Base-by-base conservation (phyloP, 169 alveolate genomes). In the Plasmodium falciparum region DNA sequence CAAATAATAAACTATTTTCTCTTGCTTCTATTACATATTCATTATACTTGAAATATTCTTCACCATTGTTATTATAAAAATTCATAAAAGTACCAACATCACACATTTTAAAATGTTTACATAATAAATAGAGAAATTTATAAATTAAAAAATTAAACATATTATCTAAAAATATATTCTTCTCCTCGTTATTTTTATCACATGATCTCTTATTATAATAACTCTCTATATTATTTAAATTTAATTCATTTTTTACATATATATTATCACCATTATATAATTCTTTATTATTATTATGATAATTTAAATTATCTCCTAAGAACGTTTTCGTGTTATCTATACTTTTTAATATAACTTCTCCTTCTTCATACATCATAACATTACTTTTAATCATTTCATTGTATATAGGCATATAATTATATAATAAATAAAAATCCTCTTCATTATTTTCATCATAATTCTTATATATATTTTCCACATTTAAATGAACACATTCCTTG, bases 341-440 rank as follows among this genome's bases (percentile, higher is more conserved):
- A 39, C 12, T 66, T 15, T n/a, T 39, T 17, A 49, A 59, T 17
- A 66, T 20, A 22, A 61, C 88, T 9, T 59, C 13, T 29, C 54
- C n/a, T n/a, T 15, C 45, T 20, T 45, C 72, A n/a, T 54, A 49
- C 50, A 13, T 54, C 59, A 65, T 22, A 63, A 6, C 4, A 15
- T 49, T 47, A 12, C 17, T 71, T 71, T 47, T 71, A 45, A 71
- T 49, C 45, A 86, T 72, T 33, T 86, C 72, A 33, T 71, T 54
- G 43, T 86, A 86, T 80, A 71, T 71, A 33, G 92, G 92, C 92
- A 86, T 86, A 11, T 86, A 86, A 43, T 86, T 86, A 86, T 45
- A 86, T 43, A 86, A 29, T 54, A 86, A 65, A 45, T 72, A 67
- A 52, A 71, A 52, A 8, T 71, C 86, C 3, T 71, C 86, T 43